Evolutionary conservation across 345 rosid species (phyloP).

Genomic region (Gossypium rotundifolium): DNA sequence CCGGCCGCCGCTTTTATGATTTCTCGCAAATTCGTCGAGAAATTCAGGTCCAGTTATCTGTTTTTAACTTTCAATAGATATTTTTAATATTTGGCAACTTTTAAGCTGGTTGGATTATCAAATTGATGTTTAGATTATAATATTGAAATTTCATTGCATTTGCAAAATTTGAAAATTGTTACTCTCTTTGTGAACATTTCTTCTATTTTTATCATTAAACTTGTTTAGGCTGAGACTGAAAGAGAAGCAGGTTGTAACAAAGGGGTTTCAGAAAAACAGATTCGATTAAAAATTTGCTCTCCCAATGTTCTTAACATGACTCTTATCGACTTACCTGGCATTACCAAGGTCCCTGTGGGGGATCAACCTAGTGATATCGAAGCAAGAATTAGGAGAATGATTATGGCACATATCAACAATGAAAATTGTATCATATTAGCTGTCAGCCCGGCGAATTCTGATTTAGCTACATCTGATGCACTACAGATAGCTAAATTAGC

Average conservation of each 20-base stretch:
- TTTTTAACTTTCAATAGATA: background rate
- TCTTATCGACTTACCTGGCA: slow-evolving; percentile 67
- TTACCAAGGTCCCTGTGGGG: slow-evolving; percentile 70
- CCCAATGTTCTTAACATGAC: slow-evolving; percentile 62
- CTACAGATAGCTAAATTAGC: slow-evolving; percentile 58
- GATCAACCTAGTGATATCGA: slow-evolving; percentile 67
- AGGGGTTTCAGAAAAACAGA: slow-evolving; percentile 56
- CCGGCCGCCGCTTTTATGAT: slow-evolving; percentile 32
- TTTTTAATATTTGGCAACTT: background rate
- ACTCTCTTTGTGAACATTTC: background rate
- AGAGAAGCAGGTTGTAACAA: slow-evolving; percentile 53
- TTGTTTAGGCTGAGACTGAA: slow-evolving; percentile 58
- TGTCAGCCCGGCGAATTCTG: slow-evolving; percentile 66
- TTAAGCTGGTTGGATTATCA: background rate
- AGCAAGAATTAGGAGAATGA: slow-evolving; percentile 49
- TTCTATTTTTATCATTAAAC: background rate
- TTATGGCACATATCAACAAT: slow-evolving; percentile 38
- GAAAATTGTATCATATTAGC: slow-evolving; percentile 60
- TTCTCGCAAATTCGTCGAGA: slow-evolving; percentile 32
- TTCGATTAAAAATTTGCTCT: slow-evolving; percentile 47
- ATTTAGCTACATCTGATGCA: slow-evolving; percentile 74
- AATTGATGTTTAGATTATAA: background rate
- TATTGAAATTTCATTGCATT: background rate
- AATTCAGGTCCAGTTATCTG: slow-evolving; percentile 24
- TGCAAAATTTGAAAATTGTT: background rate